phyloP scores from a whole-genome alignment of 2,329 filamentous ascomycete genomes.

The Cephalotrichum gorgonifer region DNA sequence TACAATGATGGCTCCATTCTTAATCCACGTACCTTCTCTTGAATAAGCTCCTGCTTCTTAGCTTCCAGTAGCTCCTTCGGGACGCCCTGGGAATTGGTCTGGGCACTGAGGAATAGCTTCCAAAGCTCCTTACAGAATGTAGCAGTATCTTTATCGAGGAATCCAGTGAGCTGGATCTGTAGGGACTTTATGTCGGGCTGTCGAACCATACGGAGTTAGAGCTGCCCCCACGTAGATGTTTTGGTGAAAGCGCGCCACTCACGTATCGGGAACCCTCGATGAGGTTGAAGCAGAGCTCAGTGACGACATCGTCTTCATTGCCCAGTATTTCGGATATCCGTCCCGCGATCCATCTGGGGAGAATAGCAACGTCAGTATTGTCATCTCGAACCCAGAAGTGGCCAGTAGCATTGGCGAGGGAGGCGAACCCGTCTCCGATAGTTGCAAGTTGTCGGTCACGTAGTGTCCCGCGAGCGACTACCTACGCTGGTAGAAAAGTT shows the following conservation, averaged over 20 bases:
- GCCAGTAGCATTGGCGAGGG: no score
- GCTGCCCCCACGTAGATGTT: not conserved
- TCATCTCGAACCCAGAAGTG: no score
- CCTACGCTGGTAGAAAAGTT: not conserved
- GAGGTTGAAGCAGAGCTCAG: slow-evolving; percentile 66
- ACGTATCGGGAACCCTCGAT: slow-evolving; percentile 70
- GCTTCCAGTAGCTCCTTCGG: slow-evolving; percentile 91
- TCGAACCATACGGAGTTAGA: not conserved
- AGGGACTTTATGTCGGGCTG: slow-evolving; percentile 93
- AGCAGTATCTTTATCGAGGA: slow-evolving; percentile 84
- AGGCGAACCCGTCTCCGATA: no score
- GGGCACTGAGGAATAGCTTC: slow-evolving; percentile 83
- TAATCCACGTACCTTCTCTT: slow-evolving; percentile 67
- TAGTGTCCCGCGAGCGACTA: no score
- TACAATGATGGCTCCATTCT: not conserved
- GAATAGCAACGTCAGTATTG: not conserved
- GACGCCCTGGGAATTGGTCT: slow-evolving; percentile 78
- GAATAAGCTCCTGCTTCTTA: slow-evolving; percentile 88
- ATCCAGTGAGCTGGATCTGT: slow-evolving; percentile 90
- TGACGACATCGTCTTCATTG: slow-evolving; percentile 92
- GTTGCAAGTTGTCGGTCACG: no score
- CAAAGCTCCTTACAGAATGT: slow-evolving; percentile 89
- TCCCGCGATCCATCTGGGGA: slow-evolving; percentile 76
- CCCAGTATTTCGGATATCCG: slow-evolving; percentile 80
- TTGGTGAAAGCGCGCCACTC: slow-evolving; percentile 24